Base-by-base conservation (phyloP, 768 basidiomycete species). In the Suillus fuscotomentosus region DNA sequence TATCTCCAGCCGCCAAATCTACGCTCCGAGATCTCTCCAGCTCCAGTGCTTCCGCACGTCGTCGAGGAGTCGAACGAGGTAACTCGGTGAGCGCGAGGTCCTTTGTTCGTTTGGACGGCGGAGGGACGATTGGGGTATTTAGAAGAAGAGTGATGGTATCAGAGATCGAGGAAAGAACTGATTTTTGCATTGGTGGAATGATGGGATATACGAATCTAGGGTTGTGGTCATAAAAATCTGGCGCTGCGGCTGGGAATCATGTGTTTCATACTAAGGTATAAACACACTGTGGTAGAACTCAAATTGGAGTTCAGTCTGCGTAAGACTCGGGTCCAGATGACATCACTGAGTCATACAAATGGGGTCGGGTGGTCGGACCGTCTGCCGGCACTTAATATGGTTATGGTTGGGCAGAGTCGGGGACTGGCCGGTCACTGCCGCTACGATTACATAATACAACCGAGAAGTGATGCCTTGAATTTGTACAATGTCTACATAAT, bases 21-120 rank as follows among this genome's bases (percentile, higher is more conserved):
- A 24, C 63, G 24, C 17, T 57, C 48, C 47, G 50, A 24, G 36
- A 27, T 41, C 62, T 51, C 34, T 63, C 62, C 10, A 57, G 14
- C 20, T 53, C 51, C 31, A 60, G 36, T 47, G 43, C 42, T 17
- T 50, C 41, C n/a, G 38, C 48, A 31, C 39, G 63, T 63, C 34
- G 53, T 14, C 47, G 39, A 38, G 39, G 43, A 27, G 60, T 54
- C 17, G 24, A 39, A 53, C 10, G 56, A 31, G 67, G 60, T 13
- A 76, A 10, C 13, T 74, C 71, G 14, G 63, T 60, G 36, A 76
- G 70, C 3, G 66, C 61, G 5, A 76, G 64, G 11, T 68, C 66
- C 6, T 24, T 57, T 3, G n/a, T 17, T 17, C 31, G 20, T 42
- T 53, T 53, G 64, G 42, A 0, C 5, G 13, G 48, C 14, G 66